Conservation (phyloP, 176 grass and related monocot genomes). For the Paspalum notatum region DNA sequence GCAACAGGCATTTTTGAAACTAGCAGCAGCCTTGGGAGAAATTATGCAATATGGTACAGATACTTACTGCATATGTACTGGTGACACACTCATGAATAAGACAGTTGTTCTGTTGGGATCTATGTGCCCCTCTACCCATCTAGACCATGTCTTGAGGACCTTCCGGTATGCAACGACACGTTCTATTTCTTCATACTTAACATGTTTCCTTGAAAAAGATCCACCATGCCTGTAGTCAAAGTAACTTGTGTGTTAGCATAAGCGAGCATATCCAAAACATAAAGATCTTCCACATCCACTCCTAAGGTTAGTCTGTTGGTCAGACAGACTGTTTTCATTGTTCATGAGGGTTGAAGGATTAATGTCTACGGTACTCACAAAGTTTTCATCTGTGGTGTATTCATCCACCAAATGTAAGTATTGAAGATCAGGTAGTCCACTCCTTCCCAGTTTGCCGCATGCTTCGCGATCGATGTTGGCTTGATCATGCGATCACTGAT, state of each 20-base stretch:
- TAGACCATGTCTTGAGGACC: slow-evolving; percentile 84
- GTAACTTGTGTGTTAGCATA: slow-evolving; percentile 6
- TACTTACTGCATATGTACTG: slow-evolving; percentile 79
- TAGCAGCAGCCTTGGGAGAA: background rate
- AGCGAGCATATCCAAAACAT: slow-evolving; percentile 3
- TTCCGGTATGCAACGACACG: slow-evolving; percentile 61
- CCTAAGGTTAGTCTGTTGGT: slow-evolving; percentile 1
- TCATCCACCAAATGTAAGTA: slow-evolving; percentile 92
- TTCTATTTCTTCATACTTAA: slow-evolving; percentile 69
- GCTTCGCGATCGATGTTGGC: slow-evolving; percentile 58
- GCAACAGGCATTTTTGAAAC: background rate
- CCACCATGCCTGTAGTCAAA: slow-evolving; percentile 56
- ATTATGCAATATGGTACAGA: background rate
- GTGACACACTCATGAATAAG: slow-evolving; percentile 93
- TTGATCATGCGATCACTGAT: slow-evolving; percentile 65
- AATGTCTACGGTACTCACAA: slow-evolving; percentile 53
- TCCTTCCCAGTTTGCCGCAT: slow-evolving; percentile 67
- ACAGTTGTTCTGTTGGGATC: slow-evolving; percentile 70
- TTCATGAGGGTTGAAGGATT: slow-evolving; percentile 10
- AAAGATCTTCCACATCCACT: slow-evolving; percentile 8
- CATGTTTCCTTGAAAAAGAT: slow-evolving; percentile 62
- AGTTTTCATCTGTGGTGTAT: slow-evolving; percentile 67
- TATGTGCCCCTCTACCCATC: slow-evolving; percentile 74
- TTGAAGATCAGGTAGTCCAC: slow-evolving; percentile 81
- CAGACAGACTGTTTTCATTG: background rate